These are phyloP conservation scores for Linnemannia zychae DNA, from an alignment of 192 early-diverging fungal species.

Conservation along the genomic window DNA sequence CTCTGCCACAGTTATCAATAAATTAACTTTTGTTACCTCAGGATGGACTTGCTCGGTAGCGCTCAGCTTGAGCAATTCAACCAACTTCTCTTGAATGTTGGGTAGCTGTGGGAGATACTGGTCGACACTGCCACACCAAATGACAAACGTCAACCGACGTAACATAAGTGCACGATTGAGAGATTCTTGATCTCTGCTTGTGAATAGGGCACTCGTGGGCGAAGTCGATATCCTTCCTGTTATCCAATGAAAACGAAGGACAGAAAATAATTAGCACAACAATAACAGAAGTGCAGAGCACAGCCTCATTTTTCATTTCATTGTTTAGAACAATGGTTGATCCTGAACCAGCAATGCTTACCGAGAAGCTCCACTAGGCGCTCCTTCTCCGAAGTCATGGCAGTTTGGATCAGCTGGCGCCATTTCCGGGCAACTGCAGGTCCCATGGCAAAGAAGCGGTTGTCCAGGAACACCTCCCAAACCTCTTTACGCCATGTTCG, in stretches of 20 bases:
- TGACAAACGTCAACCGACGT: conserved; percentile 83
- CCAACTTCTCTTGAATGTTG: conserved; percentile 87
- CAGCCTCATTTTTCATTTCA: background rate
- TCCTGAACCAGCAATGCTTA: conserved; percentile 20
- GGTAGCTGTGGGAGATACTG: conserved; percentile 87
- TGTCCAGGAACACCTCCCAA: conserved; percentile 83
- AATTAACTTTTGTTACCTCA: conserved; percentile 60
- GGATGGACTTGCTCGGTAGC: conserved; percentile 79
- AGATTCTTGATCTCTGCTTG: conserved; percentile 86
- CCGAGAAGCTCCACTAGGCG: conserved; percentile 78
- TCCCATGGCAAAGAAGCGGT: conserved; percentile 78
- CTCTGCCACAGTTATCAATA: background rate
- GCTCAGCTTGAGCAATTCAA: conserved; percentile 84
- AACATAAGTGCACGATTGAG: conserved; percentile 74
- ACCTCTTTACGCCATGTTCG: conserved; percentile 81
- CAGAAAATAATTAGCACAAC: background rate
- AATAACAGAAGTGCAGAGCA: background rate
- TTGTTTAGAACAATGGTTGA: background rate
- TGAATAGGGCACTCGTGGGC: conserved; percentile 80
- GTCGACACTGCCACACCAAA: conserved; percentile 80
- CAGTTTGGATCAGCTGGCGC: conserved; percentile 75
- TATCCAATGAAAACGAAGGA: background rate
- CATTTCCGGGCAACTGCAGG: conserved; percentile 68
- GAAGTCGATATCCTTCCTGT: conserved; percentile 77
- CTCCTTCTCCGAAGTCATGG: conserved; percentile 84